Conservation (phyloP, 2,329 filamentous ascomycete genomes). For the Didymella exigua region DNA sequence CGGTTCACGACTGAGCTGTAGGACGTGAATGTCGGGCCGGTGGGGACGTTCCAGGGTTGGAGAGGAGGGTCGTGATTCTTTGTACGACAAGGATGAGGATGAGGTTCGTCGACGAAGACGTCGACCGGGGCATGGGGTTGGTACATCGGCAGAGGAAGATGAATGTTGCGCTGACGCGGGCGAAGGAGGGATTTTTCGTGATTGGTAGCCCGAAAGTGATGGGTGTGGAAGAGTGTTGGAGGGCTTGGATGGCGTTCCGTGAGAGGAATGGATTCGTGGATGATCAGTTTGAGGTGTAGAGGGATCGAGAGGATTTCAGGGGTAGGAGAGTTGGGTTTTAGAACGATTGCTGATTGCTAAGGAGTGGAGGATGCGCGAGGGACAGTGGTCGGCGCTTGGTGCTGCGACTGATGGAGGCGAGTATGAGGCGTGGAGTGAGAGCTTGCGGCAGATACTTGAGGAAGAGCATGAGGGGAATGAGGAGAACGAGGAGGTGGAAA, state of each 20-base stretch:
- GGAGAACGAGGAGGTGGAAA: background rate
- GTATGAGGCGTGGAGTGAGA: conserved; percentile 35
- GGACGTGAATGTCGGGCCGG: conserved; percentile 53
- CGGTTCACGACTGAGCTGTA: conserved; percentile 50
- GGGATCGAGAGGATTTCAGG: background rate
- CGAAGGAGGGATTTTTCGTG: conserved; percentile 51
- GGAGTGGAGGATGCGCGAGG: conserved; percentile 16
- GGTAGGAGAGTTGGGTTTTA: conserved; percentile 30
- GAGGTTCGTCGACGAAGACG: conserved; percentile 43
- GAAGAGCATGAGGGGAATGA: conserved; percentile 14
- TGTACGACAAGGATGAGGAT: conserved; percentile 50
- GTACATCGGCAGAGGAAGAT: conserved; percentile 49
- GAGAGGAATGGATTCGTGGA: conserved; percentile 44
- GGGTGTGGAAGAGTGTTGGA: conserved; percentile 47
- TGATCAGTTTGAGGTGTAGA: conserved; percentile 20
- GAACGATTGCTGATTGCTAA: conserved; percentile 35
- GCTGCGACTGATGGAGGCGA: conserved; percentile 15
- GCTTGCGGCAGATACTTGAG: conserved; percentile 31
- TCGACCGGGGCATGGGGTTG: conserved; percentile 42
- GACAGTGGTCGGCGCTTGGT: conserved; percentile 22
- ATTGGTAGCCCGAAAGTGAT: conserved; percentile 50
- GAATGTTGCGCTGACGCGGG: conserved; percentile 54
- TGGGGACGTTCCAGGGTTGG: conserved; percentile 55
- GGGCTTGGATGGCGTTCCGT: conserved; percentile 47
- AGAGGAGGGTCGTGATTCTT: conserved; percentile 52